Base-by-base conservation (phyloP, 1,284 basidiomycete species). In the Malassezia psittaci region DNA sequence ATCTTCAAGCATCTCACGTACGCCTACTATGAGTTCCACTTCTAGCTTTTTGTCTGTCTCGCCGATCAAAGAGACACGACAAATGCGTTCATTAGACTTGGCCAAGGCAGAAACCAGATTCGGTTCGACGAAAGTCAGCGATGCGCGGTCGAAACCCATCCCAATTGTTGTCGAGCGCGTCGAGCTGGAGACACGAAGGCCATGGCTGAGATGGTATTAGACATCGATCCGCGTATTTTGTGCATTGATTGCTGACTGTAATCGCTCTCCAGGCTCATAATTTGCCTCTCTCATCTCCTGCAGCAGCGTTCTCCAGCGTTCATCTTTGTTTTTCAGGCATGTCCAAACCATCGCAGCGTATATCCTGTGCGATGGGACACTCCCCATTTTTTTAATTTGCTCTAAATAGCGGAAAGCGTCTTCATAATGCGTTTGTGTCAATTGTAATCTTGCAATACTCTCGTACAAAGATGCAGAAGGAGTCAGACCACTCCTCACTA, bases 341-440 rank as follows among this genome's bases (percentile, higher is more conserved):
- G 61, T 68, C 39, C 64, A 58, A 8, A 64, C 45, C 34, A 71
- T 41, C 6, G 60, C 57, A 18, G 65, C 65, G 50, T 69, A 71
- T 24, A 54, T 62, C 42, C 61, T 60, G 4, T 60, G 48, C 39
- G 63, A 65, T 0, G 68, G 68, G 0, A 47, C 37, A 6, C 66
- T 36, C 2, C 19, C 45, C 7, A 57, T 55, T 2, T 46, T 36
- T 42, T 71, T 68, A 34, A 61, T 57, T 42, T 66, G 58, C 38
- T 71, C 64, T 34, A 71, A 57, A 35, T 66, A 57, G 0, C 45
- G 52, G 36, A 68, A 71, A 0, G 67, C 67, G 16, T 61, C 59
- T 9, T 68, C 64, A 56, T 68, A 71, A 16, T 42, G 44, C 16
- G 32, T 15, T 37, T 69, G 62, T 19, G 54, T 56, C 16, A 67